Conservation (phyloP, 2,329 filamentous ascomycete species). For the Fusarium coicis region DNA sequence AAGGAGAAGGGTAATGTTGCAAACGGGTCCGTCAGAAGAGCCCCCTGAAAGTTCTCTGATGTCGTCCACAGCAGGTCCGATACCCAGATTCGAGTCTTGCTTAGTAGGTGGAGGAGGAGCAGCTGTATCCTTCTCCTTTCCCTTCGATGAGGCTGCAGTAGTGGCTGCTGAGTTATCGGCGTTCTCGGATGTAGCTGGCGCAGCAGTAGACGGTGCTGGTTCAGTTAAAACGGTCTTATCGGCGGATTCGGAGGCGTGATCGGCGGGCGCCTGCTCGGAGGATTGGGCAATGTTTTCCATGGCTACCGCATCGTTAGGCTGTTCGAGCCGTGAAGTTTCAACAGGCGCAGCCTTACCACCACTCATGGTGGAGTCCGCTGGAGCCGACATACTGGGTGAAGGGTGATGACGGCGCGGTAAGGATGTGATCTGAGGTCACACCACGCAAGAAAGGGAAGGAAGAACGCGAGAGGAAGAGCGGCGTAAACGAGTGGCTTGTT, state of each 20-base stretch:
- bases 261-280: constrained; percentile 28
- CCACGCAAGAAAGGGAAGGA: constrained; percentile 34
- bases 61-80: constrained; percentile 57
- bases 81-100: constrained; percentile 53
- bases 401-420: constrained; percentile 27
- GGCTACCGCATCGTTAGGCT: constrained; percentile 52
- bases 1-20: constrained; percentile 84
- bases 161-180: constrained; percentile 33
- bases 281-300: constrained; percentile 50
- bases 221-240: constrained; percentile 28
- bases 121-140: constrained; percentile 49
- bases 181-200: constrained; percentile 31
- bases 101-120: constrained; percentile 46
- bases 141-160: constrained; percentile 44
- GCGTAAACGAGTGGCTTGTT: constrained; percentile 37
- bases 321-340: constrained; percentile 47
- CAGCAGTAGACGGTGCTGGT: constrained; percentile 28
- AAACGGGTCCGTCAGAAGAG: constrained; percentile 55
- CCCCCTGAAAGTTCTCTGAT: constrained; percentile 50
- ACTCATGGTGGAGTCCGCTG: constrained; percentile 48
- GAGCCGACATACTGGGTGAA: constrained; percentile 46
- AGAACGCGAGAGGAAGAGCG: constrained; percentile 14
- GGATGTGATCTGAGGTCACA: constrained; percentile 42
- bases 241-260: constrained; percentile 29
- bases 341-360: constrained; percentile 45